These are phyloP conservation scores for Tulasnella sp. DNA, from an alignment of 768 basidiomycete species.

Conservation along the genomic window DNA sequence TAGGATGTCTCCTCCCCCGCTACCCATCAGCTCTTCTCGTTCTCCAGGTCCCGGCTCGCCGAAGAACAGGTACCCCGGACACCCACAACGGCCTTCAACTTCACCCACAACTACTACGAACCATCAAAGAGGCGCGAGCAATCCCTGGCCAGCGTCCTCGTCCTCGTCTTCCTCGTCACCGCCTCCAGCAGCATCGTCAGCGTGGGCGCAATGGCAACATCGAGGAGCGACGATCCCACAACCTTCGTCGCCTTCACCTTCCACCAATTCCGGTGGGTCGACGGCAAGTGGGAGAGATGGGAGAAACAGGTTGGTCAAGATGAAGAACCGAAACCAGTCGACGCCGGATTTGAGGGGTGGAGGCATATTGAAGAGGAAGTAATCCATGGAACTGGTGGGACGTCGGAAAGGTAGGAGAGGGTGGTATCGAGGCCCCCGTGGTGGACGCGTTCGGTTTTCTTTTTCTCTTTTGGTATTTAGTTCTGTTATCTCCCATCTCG, in stretches of 20 bases:
- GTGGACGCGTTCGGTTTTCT: too few species aligned
- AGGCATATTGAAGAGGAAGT: neutral
- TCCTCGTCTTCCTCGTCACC: neutral
- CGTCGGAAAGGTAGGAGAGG: too few species aligned
- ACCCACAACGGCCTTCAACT: neutral
- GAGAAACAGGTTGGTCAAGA: neutral
- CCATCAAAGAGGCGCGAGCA: neutral
- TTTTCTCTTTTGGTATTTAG: too few species aligned
- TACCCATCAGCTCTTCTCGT: neutral
- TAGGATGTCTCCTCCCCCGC: neutral
- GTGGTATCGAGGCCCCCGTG: neutral
- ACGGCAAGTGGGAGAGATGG: neutral
- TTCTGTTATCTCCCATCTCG: too few species aligned
- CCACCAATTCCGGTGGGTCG: neutral
- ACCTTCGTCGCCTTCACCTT: neutral
- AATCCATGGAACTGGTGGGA: too few species aligned
- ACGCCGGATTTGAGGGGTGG: neutral
- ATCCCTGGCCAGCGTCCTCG: neutral
- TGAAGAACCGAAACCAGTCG: neutral
- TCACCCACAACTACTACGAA: neutral
- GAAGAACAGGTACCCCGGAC: neutral
- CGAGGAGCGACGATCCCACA: neutral
- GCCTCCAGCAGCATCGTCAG: neutral
- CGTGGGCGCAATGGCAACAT: neutral
- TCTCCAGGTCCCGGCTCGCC: neutral